Percentiles rank a stretch among this genome's conserved stretches.
Evolutionary conservation across 768 basidiomycete species (phyloP).

Genomic region (Chalciporus sphaerocephalus): DNA sequence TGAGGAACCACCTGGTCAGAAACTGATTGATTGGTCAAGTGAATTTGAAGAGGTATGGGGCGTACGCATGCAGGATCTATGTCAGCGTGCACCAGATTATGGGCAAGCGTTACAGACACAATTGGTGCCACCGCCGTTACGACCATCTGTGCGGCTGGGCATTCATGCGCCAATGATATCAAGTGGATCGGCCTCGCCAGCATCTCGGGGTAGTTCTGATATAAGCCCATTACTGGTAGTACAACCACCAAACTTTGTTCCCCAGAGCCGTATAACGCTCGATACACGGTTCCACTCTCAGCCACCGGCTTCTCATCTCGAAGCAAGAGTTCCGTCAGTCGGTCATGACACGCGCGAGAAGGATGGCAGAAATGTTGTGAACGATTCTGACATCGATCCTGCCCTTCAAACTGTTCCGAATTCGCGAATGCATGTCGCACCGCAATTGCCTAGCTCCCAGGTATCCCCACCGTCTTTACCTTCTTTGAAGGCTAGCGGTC

Average conservation of each 20-base stretch:
- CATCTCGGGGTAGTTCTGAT: slow-evolving; percentile 22
- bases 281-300: slow-evolving; percentile 34
- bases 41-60: slow-evolving; percentile 69
- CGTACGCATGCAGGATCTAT: slow-evolving; percentile 48
- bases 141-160: slow-evolving; percentile 30
- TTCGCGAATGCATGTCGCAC: slow-evolving; percentile 15
- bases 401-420: slow-evolving; percentile 25
- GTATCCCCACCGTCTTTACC: slow-evolving; percentile 48
- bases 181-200: slow-evolving; percentile 17
- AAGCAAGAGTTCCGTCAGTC: slow-evolving; percentile 14
- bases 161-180: slow-evolving; percentile 10
- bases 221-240: slow-evolving; percentile 8
- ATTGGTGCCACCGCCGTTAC: slow-evolving; percentile 24
- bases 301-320: slow-evolving; percentile 13
- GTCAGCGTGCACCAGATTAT: slow-evolving; percentile 24
- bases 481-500: slow-evolving; percentile 69
- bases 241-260: slow-evolving; percentile 29
- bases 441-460: slow-evolving; percentile 8
- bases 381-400: slow-evolving; percentile 31
- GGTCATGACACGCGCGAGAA: slow-evolving; percentile 25
- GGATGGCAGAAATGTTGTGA: slow-evolving; percentile 22
- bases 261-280: slow-evolving; percentile 34
- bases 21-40: slow-evolving; percentile 52
- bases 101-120: slow-evolving; percentile 16
- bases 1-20: slow-evolving; percentile 47